phyloP scores from a whole-genome alignment of 2,329 filamentous ascomycete species.

The Colletotrichum sp. region DNA sequence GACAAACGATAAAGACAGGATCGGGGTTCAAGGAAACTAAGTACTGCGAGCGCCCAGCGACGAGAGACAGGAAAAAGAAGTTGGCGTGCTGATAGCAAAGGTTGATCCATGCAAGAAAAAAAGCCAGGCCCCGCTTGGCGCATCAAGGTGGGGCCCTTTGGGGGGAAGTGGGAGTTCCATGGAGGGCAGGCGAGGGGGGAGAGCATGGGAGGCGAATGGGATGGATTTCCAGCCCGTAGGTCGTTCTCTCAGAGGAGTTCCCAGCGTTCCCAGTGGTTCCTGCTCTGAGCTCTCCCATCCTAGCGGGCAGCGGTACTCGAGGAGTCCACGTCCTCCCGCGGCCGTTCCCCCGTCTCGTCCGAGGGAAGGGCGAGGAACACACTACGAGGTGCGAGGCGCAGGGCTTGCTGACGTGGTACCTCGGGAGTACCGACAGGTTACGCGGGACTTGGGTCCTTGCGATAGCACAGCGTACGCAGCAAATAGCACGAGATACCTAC shows the following conservation, averaged over 20 bases:
- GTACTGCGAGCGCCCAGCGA: constrained; percentile 3
- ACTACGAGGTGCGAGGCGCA: not conserved
- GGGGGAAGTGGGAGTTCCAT: not conserved
- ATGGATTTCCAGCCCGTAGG: not conserved
- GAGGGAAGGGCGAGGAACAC: not conserved
- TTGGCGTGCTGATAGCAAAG: constrained; percentile 18
- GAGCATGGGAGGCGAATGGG: not conserved
- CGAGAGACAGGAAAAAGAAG: constrained; percentile 8
- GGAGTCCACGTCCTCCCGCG: not conserved
- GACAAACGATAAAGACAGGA: constrained; percentile 1
- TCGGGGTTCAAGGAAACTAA: constrained; percentile 17
- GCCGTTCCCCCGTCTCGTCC: not conserved
- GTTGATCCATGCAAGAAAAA: constrained; percentile 17
- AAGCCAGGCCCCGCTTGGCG: constrained; percentile 15
- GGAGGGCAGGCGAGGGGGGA: not conserved
- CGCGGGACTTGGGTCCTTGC: not conserved
- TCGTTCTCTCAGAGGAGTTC: not conserved
- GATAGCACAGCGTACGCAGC: not conserved
- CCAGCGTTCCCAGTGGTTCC: constrained; percentile 7
- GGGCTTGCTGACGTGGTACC: not conserved
- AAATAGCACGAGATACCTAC: not conserved
- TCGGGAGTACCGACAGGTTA: not conserved
- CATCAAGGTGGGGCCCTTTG: not conserved
- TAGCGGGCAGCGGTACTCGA: not conserved
- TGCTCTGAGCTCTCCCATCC: not conserved